Evolutionary conservation across 768 basidiomycete species (phyloP).

Genomic region (Pulveroboletus sp.): DNA sequence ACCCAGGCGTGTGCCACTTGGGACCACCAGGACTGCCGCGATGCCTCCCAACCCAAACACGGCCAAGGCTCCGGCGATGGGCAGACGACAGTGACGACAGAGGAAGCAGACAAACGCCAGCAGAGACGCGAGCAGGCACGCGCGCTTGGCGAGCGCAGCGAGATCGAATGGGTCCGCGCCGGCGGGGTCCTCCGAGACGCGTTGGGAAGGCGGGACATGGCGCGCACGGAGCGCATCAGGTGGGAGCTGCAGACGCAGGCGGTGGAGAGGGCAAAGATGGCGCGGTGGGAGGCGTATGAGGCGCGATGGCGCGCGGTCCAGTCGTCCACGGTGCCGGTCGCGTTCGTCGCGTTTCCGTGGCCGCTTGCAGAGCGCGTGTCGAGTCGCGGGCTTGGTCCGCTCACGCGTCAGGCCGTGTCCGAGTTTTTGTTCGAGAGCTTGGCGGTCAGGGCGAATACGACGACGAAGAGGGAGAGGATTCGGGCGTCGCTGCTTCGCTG

Average conservation of each 20-base stretch:
- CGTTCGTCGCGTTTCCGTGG: slow-evolving; percentile 62
- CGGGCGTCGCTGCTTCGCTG: slow-evolving; percentile 59
- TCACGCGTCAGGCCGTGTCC: slow-evolving; percentile 40
- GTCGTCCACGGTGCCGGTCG: slow-evolving; percentile 25
- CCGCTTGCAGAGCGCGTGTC: slow-evolving; percentile 35
- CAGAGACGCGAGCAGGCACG: slow-evolving; percentile 32
- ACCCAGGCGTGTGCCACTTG: slow-evolving; percentile 1
- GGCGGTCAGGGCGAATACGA: slow-evolving; percentile 36
- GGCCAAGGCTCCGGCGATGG: background rate
- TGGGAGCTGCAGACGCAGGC: slow-evolving; percentile 44
- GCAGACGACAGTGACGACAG: background rate
- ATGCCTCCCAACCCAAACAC: background rate
- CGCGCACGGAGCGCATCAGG: slow-evolving; percentile 45
- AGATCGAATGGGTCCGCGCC: slow-evolving; percentile 56
- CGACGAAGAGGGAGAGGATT: slow-evolving; percentile 48
- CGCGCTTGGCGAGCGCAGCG: slow-evolving; percentile 43
- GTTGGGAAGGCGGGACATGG: slow-evolving; percentile 44
- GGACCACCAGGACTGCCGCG: background rate
- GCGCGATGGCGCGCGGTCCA: slow-evolving; percentile 42
- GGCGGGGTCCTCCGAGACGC: slow-evolving; percentile 53
- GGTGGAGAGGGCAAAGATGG: slow-evolving; percentile 34
- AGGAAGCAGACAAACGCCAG: slow-evolving; percentile 11
- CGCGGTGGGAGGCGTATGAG: slow-evolving; percentile 54
- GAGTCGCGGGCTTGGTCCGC: slow-evolving; percentile 21
- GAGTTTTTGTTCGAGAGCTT: slow-evolving; percentile 48